A percentile compares a stretch with the other conserved stretches of the same genome.
Evolutionary conservation across 495 filamentous ascomycete genomes (phyloP).

Genomic region (Chaetomium tenue): DNA sequence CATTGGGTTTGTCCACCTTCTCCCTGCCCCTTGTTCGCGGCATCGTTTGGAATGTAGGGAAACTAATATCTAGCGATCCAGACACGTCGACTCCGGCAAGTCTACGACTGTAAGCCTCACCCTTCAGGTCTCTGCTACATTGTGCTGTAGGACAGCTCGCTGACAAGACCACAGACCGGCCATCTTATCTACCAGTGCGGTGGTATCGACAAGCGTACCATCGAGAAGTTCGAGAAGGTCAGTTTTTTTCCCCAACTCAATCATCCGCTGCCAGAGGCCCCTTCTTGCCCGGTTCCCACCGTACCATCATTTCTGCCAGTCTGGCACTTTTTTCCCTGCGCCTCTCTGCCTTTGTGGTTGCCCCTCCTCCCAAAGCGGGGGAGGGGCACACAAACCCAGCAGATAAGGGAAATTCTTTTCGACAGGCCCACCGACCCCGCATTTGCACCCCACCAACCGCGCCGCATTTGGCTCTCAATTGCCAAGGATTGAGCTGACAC

Average conservation of each 20-base stretch:
- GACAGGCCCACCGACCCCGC: conserved; percentile 33
- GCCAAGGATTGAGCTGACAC: conserved; percentile 32
- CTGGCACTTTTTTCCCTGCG: conserved; percentile 22
- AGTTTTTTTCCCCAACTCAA: conserved; percentile 32
- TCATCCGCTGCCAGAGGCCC: conserved; percentile 21
- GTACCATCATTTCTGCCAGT: conserved; percentile 20
- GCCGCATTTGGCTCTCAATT: conserved; percentile 5
- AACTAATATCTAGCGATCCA: conserved; percentile 27
- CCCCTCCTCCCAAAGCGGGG: conserved; percentile 33
- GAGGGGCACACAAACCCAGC: conserved; percentile 36
- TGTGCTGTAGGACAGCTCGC: background rate
- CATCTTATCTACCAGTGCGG: conserved; percentile 99
- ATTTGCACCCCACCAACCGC: conserved; percentile 2
- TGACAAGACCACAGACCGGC: conserved; percentile 46
- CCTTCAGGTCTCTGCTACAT: background rate
- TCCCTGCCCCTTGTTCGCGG: conserved; percentile 47
- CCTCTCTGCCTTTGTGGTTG: conserved; percentile 30
- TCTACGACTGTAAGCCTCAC: conserved; percentile 75
- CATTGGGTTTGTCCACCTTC: conserved; percentile 89
- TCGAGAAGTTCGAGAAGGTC: conserved; percentile 99
- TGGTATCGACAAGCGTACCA: conserved; percentile 99
- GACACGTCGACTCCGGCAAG: conserved; percentile 99
- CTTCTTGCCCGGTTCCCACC: conserved; percentile 16
- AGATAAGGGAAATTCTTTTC: conserved; percentile 29
- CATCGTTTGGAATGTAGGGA: background rate